Base-by-base conservation (phyloP, 1,139 yeast genomes). In the Yamadazyma dendronema region DNA sequence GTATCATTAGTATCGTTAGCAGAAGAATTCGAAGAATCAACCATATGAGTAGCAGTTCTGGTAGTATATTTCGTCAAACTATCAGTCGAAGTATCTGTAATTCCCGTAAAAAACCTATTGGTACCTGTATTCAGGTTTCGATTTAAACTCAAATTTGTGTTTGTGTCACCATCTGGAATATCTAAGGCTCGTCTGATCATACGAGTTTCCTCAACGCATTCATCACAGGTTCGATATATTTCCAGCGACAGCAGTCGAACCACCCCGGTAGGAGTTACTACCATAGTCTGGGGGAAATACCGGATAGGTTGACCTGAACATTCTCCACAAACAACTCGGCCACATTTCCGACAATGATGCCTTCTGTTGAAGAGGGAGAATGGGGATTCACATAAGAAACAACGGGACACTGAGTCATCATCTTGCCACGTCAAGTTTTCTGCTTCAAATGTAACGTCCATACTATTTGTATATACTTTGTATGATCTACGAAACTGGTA, bases 331-430 rank as follows among this genome's bases (percentile, higher is more conserved):
- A 81, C 84, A 4, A 86, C 82, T 37, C 79, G 60, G 28, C 96
- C 92, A 68, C 96, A 85, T 56, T 82, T 77, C 54, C 95, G 70
- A 58, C 99, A 92, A 61, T 92, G 98, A 61, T 94, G 98, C 44
- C 94, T 76, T 40, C 98, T 74, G 54, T 72, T 77, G 56, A 86
- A 77, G 44, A 90, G 65, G 1, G 84, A 70, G 61, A 84, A 92
- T 28, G 52, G 48, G 1, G 59, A 46, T 24, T 64, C 59, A 57
- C 98, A 92, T 10, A 81, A 58, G 25, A 72, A 70, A 55, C 98
- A 92, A n/a, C 58, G 56, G 0, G 52, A 35, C 2, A 69, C 84
- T 4, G 69, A 79, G 4, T 67, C 70, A 57, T 92, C 97, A 1
- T 81, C 75, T 57, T 90, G 95, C 98, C 98, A 92, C n/a, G n/a